Evolutionary conservation across 202 grass and related monocot genomes (phyloP).

Genomic region (Saccharum hybrid): DNA sequence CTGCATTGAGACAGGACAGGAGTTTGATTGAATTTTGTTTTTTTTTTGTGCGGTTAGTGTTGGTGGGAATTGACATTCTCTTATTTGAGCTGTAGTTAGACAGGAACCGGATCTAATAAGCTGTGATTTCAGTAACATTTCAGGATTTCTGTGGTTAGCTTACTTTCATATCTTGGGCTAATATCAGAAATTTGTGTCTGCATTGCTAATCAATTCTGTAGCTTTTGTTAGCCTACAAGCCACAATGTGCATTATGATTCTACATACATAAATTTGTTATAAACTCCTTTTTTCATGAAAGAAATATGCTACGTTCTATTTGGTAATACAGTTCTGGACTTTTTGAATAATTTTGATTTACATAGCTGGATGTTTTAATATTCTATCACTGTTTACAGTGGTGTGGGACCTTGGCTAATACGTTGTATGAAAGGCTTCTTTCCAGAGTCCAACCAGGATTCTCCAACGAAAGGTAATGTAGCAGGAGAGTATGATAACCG

Average conservation of each 20-base stretch:
- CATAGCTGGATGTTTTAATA: slow-evolving; percentile 6
- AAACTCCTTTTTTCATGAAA: neutral
- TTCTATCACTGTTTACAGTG: slow-evolving; percentile 52
- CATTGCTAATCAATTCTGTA: neutral
- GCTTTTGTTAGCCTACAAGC: neutral
- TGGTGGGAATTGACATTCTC: neutral
- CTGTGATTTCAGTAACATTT: neutral
- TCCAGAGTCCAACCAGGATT: slow-evolving; percentile 43
- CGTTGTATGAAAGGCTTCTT: slow-evolving; percentile 70
- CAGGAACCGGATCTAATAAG: neutral
- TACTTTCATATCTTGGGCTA: neutral
- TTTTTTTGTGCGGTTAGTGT: neutral
- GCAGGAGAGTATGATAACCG: slow-evolving; percentile 44
- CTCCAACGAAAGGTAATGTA: slow-evolving; percentile 44
- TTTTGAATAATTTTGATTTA: neutral
- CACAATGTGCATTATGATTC: neutral
- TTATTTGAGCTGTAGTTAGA: neutral
- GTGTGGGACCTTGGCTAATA: slow-evolving; percentile 77
- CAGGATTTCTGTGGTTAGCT: neutral
- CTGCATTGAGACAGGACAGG: neutral
- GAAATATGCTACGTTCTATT: neutral
- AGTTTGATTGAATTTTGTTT: neutral
- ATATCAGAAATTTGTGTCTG: neutral
- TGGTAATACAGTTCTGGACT: neutral
- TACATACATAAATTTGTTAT: neutral